Base-by-base conservation (phyloP, 768 basidiomycete species). In the Naganishia randhawae region DNA sequence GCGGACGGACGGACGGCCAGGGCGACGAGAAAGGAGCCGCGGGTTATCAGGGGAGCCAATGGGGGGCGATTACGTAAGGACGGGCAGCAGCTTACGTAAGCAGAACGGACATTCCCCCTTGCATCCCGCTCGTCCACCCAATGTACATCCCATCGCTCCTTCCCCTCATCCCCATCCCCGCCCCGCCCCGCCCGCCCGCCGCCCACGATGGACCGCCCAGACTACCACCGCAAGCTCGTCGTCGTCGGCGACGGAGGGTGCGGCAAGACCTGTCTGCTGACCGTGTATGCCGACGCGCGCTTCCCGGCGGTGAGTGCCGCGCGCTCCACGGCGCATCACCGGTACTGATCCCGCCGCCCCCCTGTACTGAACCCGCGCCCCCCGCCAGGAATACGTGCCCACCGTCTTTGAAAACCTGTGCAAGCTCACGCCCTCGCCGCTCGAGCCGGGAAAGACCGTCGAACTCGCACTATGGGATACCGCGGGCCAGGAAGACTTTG, bases 361-460 rank as follows among this genome's bases (percentile, higher is more conserved):
- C 45, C 13, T 52, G 22, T 32, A 16, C 25, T 41, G 61, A 17
- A 45, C 64, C 14, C 41, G 48, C 41, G 25, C 25, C 27, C n/a
- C 37, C 31, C 41, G 35, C 8, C 73, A 98, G 95, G 96, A 98
- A 75, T 98, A 98, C 79, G 93, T 98, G 71, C 96, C 96, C 57
- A 99, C 96, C 68, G 96, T 99, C 62, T 99, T 98, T 75, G 96
- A 99, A 85, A 97, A 97, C 87, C 96, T 97, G 81, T 95, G 96
- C 66, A 95, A 95, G 74, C 94, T 98, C 81, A 93, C 98, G 57
- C 92, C 97, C 81, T 39, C 37, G 11, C 57, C 57, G 22, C n/a
- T 39, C 1, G 94, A 98, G 70, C 95, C 98, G 77, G 91, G 91
- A 74, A 98, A 95, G 84, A 91, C 94, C 79, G 94, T 98, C 75